These are phyloP conservation scores for Fusarium zealandicum DNA, from an alignment of 2,329 filamentous ascomycete genomes.

Conservation along the genomic window DNA sequence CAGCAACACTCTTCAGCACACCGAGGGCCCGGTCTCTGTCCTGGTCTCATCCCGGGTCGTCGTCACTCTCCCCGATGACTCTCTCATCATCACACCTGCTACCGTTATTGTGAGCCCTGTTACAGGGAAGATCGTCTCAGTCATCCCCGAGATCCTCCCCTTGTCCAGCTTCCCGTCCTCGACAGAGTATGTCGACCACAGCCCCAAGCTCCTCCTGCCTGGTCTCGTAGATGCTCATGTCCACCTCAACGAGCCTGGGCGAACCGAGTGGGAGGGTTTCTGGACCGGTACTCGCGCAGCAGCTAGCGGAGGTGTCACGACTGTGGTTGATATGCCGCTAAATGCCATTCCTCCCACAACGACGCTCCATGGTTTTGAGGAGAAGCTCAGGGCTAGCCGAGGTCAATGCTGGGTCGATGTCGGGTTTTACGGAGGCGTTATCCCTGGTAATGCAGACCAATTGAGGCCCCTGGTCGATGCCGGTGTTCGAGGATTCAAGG, in stretches of 20 bases:
- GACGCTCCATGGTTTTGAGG: slow-evolving; percentile 79
- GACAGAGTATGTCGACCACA: slow-evolving; percentile 82
- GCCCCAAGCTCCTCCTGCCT: slow-evolving; percentile 83
- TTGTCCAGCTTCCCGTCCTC: slow-evolving; percentile 74
- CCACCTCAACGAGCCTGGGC: slow-evolving; percentile 94
- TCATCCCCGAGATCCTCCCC: slow-evolving; percentile 78
- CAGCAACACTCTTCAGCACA: slow-evolving; percentile 25
- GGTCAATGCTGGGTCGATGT: slow-evolving; percentile 98
- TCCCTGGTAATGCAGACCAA: slow-evolving; percentile 86
- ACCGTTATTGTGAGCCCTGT: slow-evolving; percentile 79
- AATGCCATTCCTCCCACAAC: slow-evolving; percentile 98
- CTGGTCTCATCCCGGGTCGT: slow-evolving; percentile 86
- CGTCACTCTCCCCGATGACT: slow-evolving; percentile 71
- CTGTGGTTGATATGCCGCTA: slow-evolving; percentile 95
- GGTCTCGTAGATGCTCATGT: slow-evolving; percentile 97
- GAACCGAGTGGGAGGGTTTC: slow-evolving; percentile 99
- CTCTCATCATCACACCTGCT: slow-evolving; percentile 74
- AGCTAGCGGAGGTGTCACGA: slow-evolving; percentile 94
- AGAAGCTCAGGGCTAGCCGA: slow-evolving; percentile 83
- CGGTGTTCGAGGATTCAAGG: slow-evolving; percentile 95
- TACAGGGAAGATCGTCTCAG: slow-evolving; percentile 84
- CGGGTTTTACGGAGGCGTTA: slow-evolving; percentile 95
- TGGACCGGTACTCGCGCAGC: slow-evolving; percentile 92
- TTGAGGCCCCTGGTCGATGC: slow-evolving; percentile 81
- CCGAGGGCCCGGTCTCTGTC: slow-evolving; percentile 65